Percentiles rank a stretch among this genome's conserved stretches.
phyloP scores from a whole-genome alignment of 192 early-diverging fungal species.

The Coemansia sp. region DNA sequence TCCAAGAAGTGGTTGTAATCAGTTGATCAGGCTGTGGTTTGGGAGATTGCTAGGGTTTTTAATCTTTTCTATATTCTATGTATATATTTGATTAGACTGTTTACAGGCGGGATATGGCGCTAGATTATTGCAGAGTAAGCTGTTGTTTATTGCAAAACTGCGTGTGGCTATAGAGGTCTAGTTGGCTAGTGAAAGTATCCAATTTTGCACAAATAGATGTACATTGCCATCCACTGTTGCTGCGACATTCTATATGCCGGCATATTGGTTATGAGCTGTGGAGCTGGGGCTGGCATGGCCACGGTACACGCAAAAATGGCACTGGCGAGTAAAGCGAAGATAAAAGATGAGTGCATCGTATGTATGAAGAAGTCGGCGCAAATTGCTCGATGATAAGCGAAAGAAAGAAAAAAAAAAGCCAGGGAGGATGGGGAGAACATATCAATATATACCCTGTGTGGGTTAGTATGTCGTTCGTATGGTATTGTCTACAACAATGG shows the following conservation, averaged over 20 bases:
- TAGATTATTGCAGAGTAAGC: not conserved
- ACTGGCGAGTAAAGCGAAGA: not conserved
- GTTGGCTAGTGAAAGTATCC: not conserved
- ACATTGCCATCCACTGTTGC: conserved; percentile 11
- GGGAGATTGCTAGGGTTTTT: not conserved
- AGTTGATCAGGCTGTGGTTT: not conserved
- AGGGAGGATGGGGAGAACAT: not conserved
- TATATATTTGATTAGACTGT: not conserved
- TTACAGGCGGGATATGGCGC: not conserved
- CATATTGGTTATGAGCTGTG: conserved; percentile 6
- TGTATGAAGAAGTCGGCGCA: not conserved
- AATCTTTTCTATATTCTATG: not conserved
- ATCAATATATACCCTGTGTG: not conserved
- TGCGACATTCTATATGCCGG: conserved; percentile 8
- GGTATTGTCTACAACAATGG: not conserved
- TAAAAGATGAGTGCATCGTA: not conserved
- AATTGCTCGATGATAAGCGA: not conserved
- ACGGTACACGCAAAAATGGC: not conserved
- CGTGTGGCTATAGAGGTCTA: not conserved
- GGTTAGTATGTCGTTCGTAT: not conserved
- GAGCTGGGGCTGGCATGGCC: conserved; percentile 6
- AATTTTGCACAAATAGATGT: conserved; percentile 2
- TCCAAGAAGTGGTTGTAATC: not conserved
- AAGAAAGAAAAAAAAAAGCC: not conserved
- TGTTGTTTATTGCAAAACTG: not conserved